Evolutionary conservation across 2,329 filamentous ascomycete species (phyloP), one percentile per base, ranked within the genome.

Genomic region (Trichoderma arundinaceum): DNA sequence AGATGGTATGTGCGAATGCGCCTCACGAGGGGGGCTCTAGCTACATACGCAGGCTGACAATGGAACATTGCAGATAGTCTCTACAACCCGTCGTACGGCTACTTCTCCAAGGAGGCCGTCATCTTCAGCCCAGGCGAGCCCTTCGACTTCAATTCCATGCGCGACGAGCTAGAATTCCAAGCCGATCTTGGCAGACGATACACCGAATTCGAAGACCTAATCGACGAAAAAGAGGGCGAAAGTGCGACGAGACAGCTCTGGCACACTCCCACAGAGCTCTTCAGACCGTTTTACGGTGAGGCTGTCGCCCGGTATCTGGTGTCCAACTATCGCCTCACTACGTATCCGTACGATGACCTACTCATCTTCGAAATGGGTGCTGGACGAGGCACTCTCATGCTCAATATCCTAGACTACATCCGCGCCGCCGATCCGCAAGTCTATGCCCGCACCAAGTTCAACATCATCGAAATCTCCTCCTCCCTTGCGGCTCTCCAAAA

Each of bases 311-410:
- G 94, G 19, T 97, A 98, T 77, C 87, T 99, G 51, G 89, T 98
- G 71, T 90, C 92, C 71, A 97, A 99, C 81, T 99, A 99, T 84
- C 93, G 95, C 76, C 87, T 97, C 76, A 92, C 92, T 51, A 87
- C 92, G 64, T 98, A 95, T 76, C 95, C 95, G 2, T 97, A 98
- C 82, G 90, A 97, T 78, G 95, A 99, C 78, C 86, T 99, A 60
- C 92, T 96, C 72, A 96, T 99, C 77, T 99, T 97, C 84, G 95
- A 99, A 77, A 96, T 99, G 91, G 95, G 95, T 60, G 95, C 95
- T 44, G 95, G 95, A 72, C 94, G 97, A 73, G 95, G 95, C 68
- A 99, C 96, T 0, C 86, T 99, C 75, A 99, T 99, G 95, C 85
- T 95, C 75, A 99, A 99, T 78, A 94, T 99, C 66, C 85, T 99